Evolutionary conservation across 345 rosid genomes (phyloP), one percentile per base, ranked within the genome.

Genomic region (Boechera retrofracta): DNA sequence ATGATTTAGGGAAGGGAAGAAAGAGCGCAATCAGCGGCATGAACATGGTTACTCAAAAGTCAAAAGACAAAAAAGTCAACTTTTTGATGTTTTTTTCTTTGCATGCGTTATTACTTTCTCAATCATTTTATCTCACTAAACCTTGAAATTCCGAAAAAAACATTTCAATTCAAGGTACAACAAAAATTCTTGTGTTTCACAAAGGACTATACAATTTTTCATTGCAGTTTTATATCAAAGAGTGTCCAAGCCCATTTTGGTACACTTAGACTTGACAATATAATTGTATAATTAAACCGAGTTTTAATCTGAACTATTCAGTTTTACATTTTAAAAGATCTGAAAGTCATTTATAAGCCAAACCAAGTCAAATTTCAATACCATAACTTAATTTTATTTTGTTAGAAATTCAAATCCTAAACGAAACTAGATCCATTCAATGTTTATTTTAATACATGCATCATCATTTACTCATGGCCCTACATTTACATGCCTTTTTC

Each of bases 1-100:
- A 51, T 59, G 61, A 75, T 67, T 67, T 38, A 26, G 28, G 59
- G 59, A 35, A 12, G 12, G 38, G 11, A 21, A 9, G 18, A 59
- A 31, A 44, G 48, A 42, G 64, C 80, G 75, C 47, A 69, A 69
- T 77, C 51, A 53, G 56, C 80, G 80, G 80, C 75, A 69, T 62
- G 65, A 55, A 52, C 15, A 53, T 62, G 47, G 18, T 54, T 26
- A 21, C 24, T 57, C 49, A n/a, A 69, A 66, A 35, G 67, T 57
- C 60, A 35, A 66, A 68, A 75, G 15, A 31, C 10, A 52, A 6
- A 29, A 42, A 5, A 42, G 49, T 53, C 49, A 70, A 63, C 59
- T 44, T 51, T 60, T 41, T 53, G 12, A 33, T 53, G 57, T 33
- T 32, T 56, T 52, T 18, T 38, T 48, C 54, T 57, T 76, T 76